Evolutionary conservation across 2,329 filamentous ascomycete genomes (phyloP), one percentile per base, ranked within the genome.

Genomic region (Alternaria postmessia): DNA sequence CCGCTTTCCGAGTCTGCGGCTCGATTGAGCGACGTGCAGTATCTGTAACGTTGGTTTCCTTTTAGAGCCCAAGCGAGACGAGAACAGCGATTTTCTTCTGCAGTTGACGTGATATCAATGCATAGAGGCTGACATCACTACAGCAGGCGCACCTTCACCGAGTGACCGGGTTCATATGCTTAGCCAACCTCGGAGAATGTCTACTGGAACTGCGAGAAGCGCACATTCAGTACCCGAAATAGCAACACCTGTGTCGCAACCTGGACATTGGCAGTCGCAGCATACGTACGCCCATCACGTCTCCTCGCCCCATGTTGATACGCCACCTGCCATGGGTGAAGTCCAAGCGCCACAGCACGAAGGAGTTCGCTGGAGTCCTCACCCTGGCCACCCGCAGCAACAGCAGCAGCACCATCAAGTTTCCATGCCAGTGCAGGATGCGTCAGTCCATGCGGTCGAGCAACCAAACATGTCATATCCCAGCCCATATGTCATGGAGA

Each of bases 141-240:
- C 65, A 43, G 67, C 65, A 71, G 72, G 73, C 44, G 76, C 75
- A 22, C 74, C 75, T 16, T 78, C 76, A n/a, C 76, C 77, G 32
- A 78, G 73, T 62, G 77, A 79, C 59, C 70, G 77, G 42, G 69
- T 79, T 46, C 75, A 78, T 54, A 78, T 79, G 64, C 72, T 78
- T 59, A 78, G 73, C 71, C 75, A 77, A 46, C 72, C 75, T 14
- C 68, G 77, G 51, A 71, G 75, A 57, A 74, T 75, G 12, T 79
- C 77, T 34, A 78, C 76, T 16, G 72, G 75, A 39, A 78, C 75
- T 20, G 70, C 76, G n/a, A 69, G 76, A 43, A 78, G 75, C 59
- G 72, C 74, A 16, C 77, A 78, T 63, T 76, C 76, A 36, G 71
- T 78, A 20, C 68, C 76, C 22, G 76, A 77, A 51, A 75, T 78